Evolutionary conservation across 78 protist species (phyloP).

Genomic region (Isochrysis galbana): DNA sequence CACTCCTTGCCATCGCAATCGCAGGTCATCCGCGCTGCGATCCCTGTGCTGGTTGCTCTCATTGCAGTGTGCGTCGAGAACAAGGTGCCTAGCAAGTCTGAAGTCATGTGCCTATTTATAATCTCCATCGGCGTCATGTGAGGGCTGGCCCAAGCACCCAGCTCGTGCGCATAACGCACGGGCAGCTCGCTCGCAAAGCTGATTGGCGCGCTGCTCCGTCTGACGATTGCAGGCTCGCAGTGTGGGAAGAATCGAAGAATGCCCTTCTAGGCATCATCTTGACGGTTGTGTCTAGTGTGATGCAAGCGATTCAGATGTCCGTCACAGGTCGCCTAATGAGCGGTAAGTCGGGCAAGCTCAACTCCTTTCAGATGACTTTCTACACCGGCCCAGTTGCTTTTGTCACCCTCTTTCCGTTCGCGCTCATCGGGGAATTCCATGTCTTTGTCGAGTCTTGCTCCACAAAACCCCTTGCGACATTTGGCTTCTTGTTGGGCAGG

Average conservation of each 20-base stretch:
- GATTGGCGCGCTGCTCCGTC: no score
- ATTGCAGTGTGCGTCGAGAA: not conserved
- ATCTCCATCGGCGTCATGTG: not conserved
- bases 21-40: slow-evolving; percentile 3
- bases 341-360: not conserved
- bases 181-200: no score
- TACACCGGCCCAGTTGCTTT: slow-evolving; percentile 25
- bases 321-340: not conserved
- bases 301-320: not conserved
- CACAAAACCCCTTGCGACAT: not conserved
- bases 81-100: not conserved
- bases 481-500: slow-evolving; percentile 16
- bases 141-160: no score
- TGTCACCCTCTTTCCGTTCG: not conserved
- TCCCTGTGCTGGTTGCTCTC: slow-evolving; percentile 16
- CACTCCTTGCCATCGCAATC: no score
- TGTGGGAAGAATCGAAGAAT: slow-evolving; percentile 3
- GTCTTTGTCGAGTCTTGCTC: not conserved
- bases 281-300: not conserved
- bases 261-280: not conserved
- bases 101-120: not conserved
- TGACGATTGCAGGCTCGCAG: slow-evolving; percentile 13
- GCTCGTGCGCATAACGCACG: no score
- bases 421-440: not conserved
- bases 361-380: slow-evolving; percentile 20